phyloP scores from a whole-genome alignment of 257 asterid species.

The Nicotiana tabacum region DNA sequence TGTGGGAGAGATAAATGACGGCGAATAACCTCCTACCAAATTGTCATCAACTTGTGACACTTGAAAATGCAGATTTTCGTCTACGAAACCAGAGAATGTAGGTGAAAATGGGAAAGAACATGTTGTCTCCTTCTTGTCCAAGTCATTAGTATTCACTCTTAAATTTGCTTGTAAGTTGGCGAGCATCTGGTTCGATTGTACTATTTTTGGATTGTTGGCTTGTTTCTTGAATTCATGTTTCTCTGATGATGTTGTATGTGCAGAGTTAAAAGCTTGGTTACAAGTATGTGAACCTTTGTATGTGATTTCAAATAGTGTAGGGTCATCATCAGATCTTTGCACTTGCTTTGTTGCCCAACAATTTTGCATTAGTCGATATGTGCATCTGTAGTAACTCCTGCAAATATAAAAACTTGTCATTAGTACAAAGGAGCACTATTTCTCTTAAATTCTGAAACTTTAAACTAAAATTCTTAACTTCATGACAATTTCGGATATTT shows the following conservation, averaged over 20 bases:
- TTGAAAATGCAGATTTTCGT: slow-evolving; percentile 33
- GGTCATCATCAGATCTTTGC: slow-evolving; percentile 87
- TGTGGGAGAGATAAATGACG: slow-evolving; percentile 38
- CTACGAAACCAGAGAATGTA: slow-evolving; percentile 30
- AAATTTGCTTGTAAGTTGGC: slow-evolving; percentile 44
- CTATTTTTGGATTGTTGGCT: slow-evolving; percentile 6
- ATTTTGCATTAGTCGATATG: slow-evolving; percentile 46
- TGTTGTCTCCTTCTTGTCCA: slow-evolving; percentile 28
- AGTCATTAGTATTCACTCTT: slow-evolving; percentile 47
- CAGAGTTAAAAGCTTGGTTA: slow-evolving; percentile 25
- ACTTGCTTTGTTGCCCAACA: slow-evolving; percentile 97
- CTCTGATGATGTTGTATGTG: slow-evolving; percentile 29
- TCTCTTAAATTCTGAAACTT: background rate
- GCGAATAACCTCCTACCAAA: slow-evolving; percentile 38
- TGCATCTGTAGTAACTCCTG: slow-evolving; percentile 96
- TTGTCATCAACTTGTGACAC: slow-evolving; percentile 39
- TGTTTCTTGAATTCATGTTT: slow-evolving; percentile 35
- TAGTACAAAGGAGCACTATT: background rate
- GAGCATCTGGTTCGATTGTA: slow-evolving; percentile 40
- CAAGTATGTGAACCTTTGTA: slow-evolving; percentile 76
- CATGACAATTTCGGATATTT: too few species aligned
- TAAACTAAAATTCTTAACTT: too few species aligned
- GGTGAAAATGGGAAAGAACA: slow-evolving; percentile 55
- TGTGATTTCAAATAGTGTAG: slow-evolving; percentile 63
- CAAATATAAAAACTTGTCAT: slow-evolving; percentile 4